These are phyloP conservation scores for Calocybe gangraenosa DNA, from an alignment of 768 basidiomycete species.

Conservation along the genomic window DNA sequence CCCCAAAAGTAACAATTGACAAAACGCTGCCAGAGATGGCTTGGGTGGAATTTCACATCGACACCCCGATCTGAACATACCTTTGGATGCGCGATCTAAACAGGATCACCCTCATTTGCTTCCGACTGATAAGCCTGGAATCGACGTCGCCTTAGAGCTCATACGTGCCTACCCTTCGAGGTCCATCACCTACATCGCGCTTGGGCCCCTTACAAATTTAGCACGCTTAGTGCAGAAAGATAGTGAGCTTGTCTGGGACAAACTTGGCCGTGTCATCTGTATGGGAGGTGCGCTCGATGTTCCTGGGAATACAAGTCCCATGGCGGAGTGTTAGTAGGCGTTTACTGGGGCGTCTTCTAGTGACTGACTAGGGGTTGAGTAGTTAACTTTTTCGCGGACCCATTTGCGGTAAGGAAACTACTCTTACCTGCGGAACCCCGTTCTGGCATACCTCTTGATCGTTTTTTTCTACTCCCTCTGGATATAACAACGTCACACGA, in stretches of 20 bases:
- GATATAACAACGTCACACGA: slow-evolving; percentile 83
- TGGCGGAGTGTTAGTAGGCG: slow-evolving; percentile 71
- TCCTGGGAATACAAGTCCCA: slow-evolving; percentile 80
- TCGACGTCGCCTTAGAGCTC: slow-evolving; percentile 52
- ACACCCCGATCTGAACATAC: slow-evolving; percentile 60
- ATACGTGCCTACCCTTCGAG: slow-evolving; percentile 45
- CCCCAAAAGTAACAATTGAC: neutral
- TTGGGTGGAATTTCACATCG: slow-evolving; percentile 54
- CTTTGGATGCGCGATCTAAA: slow-evolving; percentile 11
- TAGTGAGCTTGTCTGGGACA: slow-evolving; percentile 44
- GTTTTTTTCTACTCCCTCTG: slow-evolving; percentile 68
- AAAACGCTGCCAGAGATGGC: slow-evolving; percentile 81
- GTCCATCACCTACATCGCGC: slow-evolving; percentile 65
- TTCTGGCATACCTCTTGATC: slow-evolving; percentile 54
- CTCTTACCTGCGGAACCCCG: slow-evolving; percentile 37
- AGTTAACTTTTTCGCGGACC: slow-evolving; percentile 90
- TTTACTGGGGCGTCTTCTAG: neutral
- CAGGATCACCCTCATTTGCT: slow-evolving; percentile 41
- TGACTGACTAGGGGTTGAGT: slow-evolving; percentile 3
- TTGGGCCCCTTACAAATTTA: slow-evolving; percentile 81
- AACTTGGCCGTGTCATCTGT: slow-evolving; percentile 71
- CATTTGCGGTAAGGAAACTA: slow-evolving; percentile 74
- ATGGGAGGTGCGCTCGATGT: slow-evolving; percentile 96
- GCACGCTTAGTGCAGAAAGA: slow-evolving; percentile 60
- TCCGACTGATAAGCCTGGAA: slow-evolving; percentile 40